Evolutionary conservation across 768 basidiomycete species (phyloP), one percentile per base, ranked within the genome.

Genomic region (Psilocybe cyanescens): DNA sequence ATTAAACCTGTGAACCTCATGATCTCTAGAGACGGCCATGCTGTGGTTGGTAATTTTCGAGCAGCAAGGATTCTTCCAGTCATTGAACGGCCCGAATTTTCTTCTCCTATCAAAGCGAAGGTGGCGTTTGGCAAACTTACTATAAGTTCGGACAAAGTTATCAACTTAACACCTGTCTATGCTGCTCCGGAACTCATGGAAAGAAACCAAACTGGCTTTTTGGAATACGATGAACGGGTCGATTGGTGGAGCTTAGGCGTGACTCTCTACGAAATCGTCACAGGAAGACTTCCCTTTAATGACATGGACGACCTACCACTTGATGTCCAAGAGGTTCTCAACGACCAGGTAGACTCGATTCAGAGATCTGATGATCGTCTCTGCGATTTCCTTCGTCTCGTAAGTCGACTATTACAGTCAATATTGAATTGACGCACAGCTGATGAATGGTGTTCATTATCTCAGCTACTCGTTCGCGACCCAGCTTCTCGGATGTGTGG

Each of bases 1-100:
- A 83, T 91, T 73, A 89, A 88, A 65, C 88, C 88, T 2, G 78
- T 81, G 56, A 91, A 89, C 70, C 76, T 91, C 28, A 78, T 89
- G 58, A 76, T 85, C 62, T 80, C 81, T 14, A 71, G 72, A 11
- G 72, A 81, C 46, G 82, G 82, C 16, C 79, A 81, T 50, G 73
- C 73, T 16, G 81, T 88, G 64, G 87, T 90, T 28, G 83, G 85
- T 6, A 86, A 89, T 66, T 87, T 89, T 71, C 86, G 86, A 14
- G 83, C 86, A 39, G 85, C 88, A 4, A 70, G 66, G 4, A 61
- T 67, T 33, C 66, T 75, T 50, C 73, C 68, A 44, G 55, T 54
- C 33, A 16, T 39, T 51, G n/a, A 41, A 24, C 12, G 12, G 33
- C 58, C 16, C 44, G 51, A 19, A 33, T 31, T 24, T 50, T 45